Evolutionary conservation across 768 basidiomycete genomes (phyloP).

Genomic region (Coprinellus aureogranulatus): DNA sequence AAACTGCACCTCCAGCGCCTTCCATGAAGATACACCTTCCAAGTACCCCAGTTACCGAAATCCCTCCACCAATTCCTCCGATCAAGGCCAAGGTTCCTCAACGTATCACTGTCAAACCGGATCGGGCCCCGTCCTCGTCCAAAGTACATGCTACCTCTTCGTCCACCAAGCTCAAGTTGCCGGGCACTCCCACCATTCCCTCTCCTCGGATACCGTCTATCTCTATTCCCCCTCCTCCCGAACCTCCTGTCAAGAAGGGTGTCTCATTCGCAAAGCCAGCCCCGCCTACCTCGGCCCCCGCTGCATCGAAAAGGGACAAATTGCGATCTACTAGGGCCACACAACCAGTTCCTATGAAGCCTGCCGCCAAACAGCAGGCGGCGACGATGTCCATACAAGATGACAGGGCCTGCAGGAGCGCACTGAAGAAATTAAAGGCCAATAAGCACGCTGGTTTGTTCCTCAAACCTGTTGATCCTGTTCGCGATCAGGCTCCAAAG

Average conservation of each 20-base stretch:
- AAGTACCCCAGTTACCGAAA: slow-evolving; percentile 66
- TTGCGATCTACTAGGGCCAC: background rate
- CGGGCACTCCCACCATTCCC: slow-evolving; percentile 29
- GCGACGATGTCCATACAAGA: slow-evolving; percentile 78
- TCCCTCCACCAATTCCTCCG: slow-evolving; percentile 51
- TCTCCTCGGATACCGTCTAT: slow-evolving; percentile 25
- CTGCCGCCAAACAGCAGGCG: slow-evolving; percentile 36
- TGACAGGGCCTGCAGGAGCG: slow-evolving; percentile 69
- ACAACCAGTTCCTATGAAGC: slow-evolving; percentile 17
- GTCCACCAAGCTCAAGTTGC: slow-evolving; percentile 56
- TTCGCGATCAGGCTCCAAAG: slow-evolving; percentile 87
- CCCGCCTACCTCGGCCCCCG: slow-evolving; percentile 10
- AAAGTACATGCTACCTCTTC: slow-evolving; percentile 40
- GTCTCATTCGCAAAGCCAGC: slow-evolving; percentile 39
- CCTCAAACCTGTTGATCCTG: slow-evolving; percentile 91
- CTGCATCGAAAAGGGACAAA: slow-evolving; percentile 21
- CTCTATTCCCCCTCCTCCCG: slow-evolving; percentile 28
- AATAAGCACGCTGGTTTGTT: slow-evolving; percentile 77
- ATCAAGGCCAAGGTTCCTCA: slow-evolving; percentile 51
- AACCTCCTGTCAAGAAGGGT: slow-evolving; percentile 30
- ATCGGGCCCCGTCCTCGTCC: slow-evolving; percentile 32
- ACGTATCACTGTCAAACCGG: slow-evolving; percentile 37
- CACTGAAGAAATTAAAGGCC: slow-evolving; percentile 73
- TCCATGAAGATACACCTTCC: slow-evolving; percentile 81
- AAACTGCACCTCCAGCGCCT: slow-evolving; percentile 82